Evolutionary conservation across 1,284 basidiomycete species (phyloP).

Genomic region (Leucoagaricus sp.): DNA sequence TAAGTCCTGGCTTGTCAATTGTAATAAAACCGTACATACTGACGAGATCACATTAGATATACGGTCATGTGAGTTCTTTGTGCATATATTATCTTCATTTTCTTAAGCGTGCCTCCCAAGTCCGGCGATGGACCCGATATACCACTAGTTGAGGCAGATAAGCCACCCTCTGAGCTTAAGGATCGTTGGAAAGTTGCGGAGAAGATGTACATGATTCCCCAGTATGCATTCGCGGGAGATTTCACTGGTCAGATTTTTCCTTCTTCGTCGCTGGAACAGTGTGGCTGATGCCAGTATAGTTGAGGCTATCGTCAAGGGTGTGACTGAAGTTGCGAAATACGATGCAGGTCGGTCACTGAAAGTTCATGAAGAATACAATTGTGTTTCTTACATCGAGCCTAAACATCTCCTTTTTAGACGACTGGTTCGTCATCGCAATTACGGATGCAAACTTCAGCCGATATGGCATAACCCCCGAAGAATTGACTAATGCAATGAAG

Average conservation of each 20-base stretch:
- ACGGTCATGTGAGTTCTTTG: slow-evolving; percentile 54
- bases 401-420: slow-evolving; percentile 51
- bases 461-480: slow-evolving; percentile 63
- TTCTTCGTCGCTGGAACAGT: neutral
- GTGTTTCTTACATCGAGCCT: neutral
- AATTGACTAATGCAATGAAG: slow-evolving; percentile 56
- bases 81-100: neutral
- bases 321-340: slow-evolving; percentile 57
- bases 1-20: slow-evolving; percentile 32
- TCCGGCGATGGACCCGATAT: slow-evolving; percentile 65
- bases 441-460: slow-evolving; percentile 68
- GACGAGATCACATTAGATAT: slow-evolving; percentile 57
- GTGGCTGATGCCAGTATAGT: slow-evolving; percentile 35
- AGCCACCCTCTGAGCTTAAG: slow-evolving; percentile 49
- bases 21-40: no score
- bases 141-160: slow-evolving; percentile 47
- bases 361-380: neutral
- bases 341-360: slow-evolving; percentile 50
- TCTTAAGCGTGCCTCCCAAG: slow-evolving; percentile 29
- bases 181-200: slow-evolving; percentile 67
- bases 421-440: slow-evolving; percentile 70
- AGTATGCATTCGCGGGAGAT: slow-evolving; percentile 69
- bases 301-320: slow-evolving; percentile 63
- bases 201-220: slow-evolving; percentile 67
- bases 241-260: slow-evolving; percentile 46